These are phyloP conservation scores for Botryotinia narcissicola DNA, from an alignment of 2,329 filamentous ascomycete genomes.

Conservation along the genomic window DNA sequence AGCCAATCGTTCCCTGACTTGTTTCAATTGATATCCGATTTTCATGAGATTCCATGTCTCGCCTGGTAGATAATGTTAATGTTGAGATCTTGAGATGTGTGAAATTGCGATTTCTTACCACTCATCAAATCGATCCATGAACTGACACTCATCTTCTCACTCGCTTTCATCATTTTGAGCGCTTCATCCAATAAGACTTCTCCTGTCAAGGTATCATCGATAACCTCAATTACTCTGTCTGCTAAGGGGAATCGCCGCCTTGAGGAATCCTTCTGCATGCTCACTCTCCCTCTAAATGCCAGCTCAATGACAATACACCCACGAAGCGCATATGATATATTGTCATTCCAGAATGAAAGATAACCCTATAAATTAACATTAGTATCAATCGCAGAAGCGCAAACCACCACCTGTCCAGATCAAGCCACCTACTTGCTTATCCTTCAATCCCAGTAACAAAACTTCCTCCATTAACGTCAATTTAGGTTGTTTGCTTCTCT, in stretches of 20 bases:
- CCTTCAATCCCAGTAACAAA: conserved; percentile 89
- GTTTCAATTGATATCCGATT: conserved; percentile 98
- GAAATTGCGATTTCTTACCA: conserved; percentile 52
- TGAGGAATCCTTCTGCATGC: conserved; percentile 96
- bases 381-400: conserved; percentile 4
- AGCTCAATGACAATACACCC: conserved; percentile 98
- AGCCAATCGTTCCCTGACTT: conserved; percentile 94
- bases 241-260: conserved; percentile 88
- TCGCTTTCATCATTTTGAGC: conserved; percentile 99
- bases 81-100: conserved; percentile 12
- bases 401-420: conserved; percentile 22
- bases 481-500: conserved; percentile 97
- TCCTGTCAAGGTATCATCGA: conserved; percentile 93
- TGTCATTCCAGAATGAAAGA: conserved; percentile 99
- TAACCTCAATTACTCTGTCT: conserved; percentile 92
- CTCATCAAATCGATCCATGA: conserved; percentile 99
- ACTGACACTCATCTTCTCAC: conserved; percentile 99
- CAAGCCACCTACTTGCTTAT: conserved; percentile 77
- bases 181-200: conserved; percentile 97
- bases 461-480: conserved; percentile 99
- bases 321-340: conserved; percentile 95
- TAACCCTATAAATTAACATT: conserved; percentile 68
- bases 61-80: conserved; percentile 51
- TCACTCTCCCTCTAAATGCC: conserved; percentile 91
- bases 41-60: conserved; percentile 99